Conservation (phyloP, 2,329 filamentous ascomycete species). For the Colletotrichum somersetense region DNA sequence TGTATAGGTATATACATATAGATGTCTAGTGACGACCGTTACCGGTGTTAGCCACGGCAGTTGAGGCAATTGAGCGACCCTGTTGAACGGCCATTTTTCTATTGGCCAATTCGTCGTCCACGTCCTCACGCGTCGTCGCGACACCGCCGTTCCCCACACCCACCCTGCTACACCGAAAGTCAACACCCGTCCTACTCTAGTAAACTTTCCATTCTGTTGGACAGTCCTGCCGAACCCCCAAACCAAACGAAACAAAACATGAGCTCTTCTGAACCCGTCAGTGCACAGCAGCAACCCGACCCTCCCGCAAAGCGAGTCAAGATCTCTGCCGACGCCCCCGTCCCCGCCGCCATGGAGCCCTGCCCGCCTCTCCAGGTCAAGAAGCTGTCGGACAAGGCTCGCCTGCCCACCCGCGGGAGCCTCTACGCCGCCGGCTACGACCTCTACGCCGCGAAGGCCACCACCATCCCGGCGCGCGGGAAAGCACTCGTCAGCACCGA, state of each 20-base stretch:
- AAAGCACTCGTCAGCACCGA: constrained; percentile 92
- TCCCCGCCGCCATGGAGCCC: constrained; percentile 53
- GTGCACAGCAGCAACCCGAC: constrained; percentile 66
- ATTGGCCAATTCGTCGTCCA: constrained; percentile 38
- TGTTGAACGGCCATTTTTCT: constrained; percentile 1
- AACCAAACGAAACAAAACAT: constrained; percentile 43
- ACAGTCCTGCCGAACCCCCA: background rate
- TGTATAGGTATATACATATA: background rate
- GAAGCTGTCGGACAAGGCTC: constrained; percentile 85
- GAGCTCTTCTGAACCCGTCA: constrained; percentile 50
- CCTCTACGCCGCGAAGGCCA: constrained; percentile 82
- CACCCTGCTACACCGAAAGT: constrained; percentile 4
- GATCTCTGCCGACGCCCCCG: constrained; percentile 58
- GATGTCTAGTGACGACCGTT: background rate
- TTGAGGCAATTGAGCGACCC: background rate
- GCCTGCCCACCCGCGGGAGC: constrained; percentile 87
- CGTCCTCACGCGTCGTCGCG: constrained; percentile 33
- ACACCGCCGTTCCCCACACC: constrained; percentile 30
- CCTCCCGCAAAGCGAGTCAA: constrained; percentile 87
- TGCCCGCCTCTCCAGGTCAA: constrained; percentile 83
- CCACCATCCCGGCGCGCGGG: constrained; percentile 82
- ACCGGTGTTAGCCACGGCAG: background rate
- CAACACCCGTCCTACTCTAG: background rate
- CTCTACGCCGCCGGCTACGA: constrained; percentile 95
- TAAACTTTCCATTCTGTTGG: background rate